Base-by-base conservation (phyloP, 2,329 filamentous ascomycete species). In the Waltergamsia citrina region DNA sequence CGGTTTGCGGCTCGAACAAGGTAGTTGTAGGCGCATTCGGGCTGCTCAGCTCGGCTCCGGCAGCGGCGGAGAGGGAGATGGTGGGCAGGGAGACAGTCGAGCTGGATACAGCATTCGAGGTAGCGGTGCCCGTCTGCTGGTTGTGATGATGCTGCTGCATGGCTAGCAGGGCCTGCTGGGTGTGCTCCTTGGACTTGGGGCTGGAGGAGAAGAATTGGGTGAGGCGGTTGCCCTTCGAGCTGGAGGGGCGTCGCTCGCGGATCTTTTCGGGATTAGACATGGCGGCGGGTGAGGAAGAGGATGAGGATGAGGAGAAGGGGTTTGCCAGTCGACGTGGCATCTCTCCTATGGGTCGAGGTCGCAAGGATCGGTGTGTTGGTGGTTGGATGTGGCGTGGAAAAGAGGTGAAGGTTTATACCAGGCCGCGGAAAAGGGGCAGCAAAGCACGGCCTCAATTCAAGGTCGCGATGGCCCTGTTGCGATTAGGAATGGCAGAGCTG, bases 41-140 rank as follows among this genome's bases (percentile, higher is more conserved):
- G 53, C 74, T 80, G 54, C 78, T 74, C 35, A 59, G 60, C 68
- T 92, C 72, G 47, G 85, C 83, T 47, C 85, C 83, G 20, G 78
- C 84, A 32, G 85, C 85, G 27, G 86, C 87, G 10, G 90, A 94
- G 37, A 96, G 71, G 27, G 86, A 94, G 51, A 96, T 95, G 35
- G 82, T 90, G 25, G 90, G 90, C 48, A 95, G 67, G 31, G 85
- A 84, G 43, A 88, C 64, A 38, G 82, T 80, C 27, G 86, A 71
- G 38, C 77, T 73, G 43, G 77, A 79, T 50, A 86, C 81, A 41
- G 77, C 71, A 32, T 72, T 66, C 34, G 62, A 53, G 33, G 73
- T 66, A 33, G 62, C 53, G 39, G 60, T 60, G 38, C 43, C 36
- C 19, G 26, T 32, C 33, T 36, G 34, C 26, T 38, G 29, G 21